Evolutionary conservation across 106 monocot species (phyloP).

Genomic region (Ottelia alismoides): DNA sequence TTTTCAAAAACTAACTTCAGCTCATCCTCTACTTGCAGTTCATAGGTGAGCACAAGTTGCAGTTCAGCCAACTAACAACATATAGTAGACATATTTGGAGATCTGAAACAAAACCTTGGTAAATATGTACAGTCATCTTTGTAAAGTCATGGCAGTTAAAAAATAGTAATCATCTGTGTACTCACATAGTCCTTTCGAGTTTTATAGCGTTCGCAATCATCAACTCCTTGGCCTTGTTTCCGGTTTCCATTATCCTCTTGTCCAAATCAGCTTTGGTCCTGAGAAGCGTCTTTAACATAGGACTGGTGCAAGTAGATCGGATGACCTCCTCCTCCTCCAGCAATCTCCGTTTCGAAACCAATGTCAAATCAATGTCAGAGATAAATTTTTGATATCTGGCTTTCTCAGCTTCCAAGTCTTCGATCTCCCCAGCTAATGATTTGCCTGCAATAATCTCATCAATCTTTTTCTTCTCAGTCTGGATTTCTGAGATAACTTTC

Average conservation of each 20-base stretch:
- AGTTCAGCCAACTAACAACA: too few species aligned
- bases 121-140: too few species aligned
- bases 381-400: background rate
- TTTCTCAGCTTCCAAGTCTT: conserved; percentile 4
- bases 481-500: background rate
- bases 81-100: too few species aligned
- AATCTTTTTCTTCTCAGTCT: conserved; percentile 4
- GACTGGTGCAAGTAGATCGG: background rate
- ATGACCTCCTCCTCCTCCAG: conserved; percentile 2
- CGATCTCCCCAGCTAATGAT: background rate
- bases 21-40: too few species aligned
- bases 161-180: too few species aligned
- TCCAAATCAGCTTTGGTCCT: conserved; percentile 1
- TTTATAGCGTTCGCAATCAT: too few species aligned
- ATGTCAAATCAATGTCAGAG: background rate
- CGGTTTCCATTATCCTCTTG: conserved; percentile 1
- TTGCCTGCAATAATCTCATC: conserved; percentile 3
- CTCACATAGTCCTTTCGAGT: too few species aligned
- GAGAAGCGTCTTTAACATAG: background rate
- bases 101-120: too few species aligned
- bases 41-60: too few species aligned
- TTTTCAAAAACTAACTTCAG: too few species aligned
- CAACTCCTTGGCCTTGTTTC: background rate
- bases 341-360: background rate
- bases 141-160: too few species aligned